These are phyloP conservation scores for Alternaria triticimaculans DNA, from an alignment of 2,329 filamentous ascomycete genomes.

Conservation along the genomic window DNA sequence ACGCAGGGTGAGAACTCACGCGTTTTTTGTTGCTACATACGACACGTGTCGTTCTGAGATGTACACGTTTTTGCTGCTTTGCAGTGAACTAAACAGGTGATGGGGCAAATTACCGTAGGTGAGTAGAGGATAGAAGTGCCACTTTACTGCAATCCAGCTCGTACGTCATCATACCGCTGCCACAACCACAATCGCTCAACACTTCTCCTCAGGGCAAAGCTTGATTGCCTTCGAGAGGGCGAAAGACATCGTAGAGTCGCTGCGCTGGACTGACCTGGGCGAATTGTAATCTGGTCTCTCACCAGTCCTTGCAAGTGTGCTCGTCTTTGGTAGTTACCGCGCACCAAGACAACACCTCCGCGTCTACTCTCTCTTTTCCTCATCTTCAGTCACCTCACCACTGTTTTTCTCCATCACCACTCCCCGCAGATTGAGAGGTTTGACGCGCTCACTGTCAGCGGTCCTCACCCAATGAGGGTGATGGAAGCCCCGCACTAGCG, in stretches of 20 bases:
- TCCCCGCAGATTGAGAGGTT: background rate
- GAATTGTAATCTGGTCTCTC: background rate
- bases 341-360: no score
- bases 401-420: background rate
- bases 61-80: no score
- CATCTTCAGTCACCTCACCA: background rate
- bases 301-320: no score
- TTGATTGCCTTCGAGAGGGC: background rate
- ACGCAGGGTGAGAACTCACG: no score
- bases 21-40: no score
- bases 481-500: slow-evolving; percentile 12
- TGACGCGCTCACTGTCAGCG: background rate
- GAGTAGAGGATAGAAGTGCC: no score
- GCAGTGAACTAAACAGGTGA: no score
- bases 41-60: no score
- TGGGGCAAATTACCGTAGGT: no score
- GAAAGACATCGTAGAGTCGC: background rate
- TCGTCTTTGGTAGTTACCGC: no score
- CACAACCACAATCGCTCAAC: background rate
- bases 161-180: background rate
- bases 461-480: background rate
- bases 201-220: background rate
- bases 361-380: no score
- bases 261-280: background rate
- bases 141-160: no score